phyloP scores from a whole-genome alignment of 345 rosid species.

The Syzygium aromaticum region DNA sequence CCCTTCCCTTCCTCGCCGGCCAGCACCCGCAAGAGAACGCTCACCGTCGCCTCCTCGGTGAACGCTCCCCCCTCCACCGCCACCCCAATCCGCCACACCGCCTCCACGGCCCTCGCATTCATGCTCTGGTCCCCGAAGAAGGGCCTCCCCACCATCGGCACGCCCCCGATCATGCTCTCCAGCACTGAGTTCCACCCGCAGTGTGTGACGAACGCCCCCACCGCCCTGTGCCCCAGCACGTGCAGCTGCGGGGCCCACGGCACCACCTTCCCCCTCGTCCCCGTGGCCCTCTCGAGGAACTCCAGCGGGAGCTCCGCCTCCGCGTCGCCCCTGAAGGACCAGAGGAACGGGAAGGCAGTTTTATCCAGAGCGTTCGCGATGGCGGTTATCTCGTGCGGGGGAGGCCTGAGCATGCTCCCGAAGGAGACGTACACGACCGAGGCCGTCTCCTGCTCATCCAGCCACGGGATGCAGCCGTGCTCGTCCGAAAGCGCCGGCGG shows the following conservation, averaged over 20 bases:
- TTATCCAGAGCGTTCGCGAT: conserved; percentile 38
- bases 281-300: conserved; percentile 20
- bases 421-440: conserved; percentile 59
- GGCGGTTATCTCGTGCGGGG: conserved; percentile 37
- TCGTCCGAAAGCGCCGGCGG: conserved; percentile 5
- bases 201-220: conserved; percentile 53
- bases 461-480: conserved; percentile 44
- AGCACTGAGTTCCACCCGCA: conserved; percentile 51
- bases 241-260: conserved; percentile 56
- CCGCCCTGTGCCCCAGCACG: conserved; percentile 30
- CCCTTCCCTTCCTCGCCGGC: conserved; percentile 19
- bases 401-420: conserved; percentile 37
- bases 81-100: conserved; percentile 31
- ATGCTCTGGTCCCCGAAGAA: conserved; percentile 41
- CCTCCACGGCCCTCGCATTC: conserved; percentile 27
- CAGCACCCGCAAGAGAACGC: conserved; percentile 20
- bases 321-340: conserved; percentile 39
- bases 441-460: conserved; percentile 22
- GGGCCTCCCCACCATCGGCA: conserved; percentile 46
- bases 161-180: conserved; percentile 37
- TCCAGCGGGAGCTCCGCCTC: conserved; percentile 18
- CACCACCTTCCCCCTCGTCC: conserved; percentile 27
- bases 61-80: conserved; percentile 34
- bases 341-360: conserved; percentile 35
- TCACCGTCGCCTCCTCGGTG: conserved; percentile 15